phyloP scores from a whole-genome alignment of 257 asterid species.

The Solanum rostratum region DNA sequence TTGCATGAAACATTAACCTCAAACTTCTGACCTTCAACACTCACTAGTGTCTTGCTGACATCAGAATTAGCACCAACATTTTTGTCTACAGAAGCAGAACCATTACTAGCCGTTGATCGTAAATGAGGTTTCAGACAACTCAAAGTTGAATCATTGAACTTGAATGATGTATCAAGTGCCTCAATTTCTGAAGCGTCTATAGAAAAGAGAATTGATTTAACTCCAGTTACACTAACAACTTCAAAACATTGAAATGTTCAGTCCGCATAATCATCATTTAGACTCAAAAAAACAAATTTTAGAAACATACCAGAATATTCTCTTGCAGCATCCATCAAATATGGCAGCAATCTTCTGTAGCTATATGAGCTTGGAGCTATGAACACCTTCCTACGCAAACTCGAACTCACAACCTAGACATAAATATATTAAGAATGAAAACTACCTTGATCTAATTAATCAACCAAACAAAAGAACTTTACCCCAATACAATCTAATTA shows the following conservation, averaged over 20 bases:
- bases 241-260: background rate
- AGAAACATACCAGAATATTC: constrained; percentile 35
- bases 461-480: background rate
- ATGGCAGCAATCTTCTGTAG: constrained; percentile 75
- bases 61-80: background rate
- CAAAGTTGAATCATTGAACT: constrained; percentile 10
- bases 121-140: constrained; percentile 10
- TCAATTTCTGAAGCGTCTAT: constrained; percentile 38
- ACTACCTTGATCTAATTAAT: background rate
- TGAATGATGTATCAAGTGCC: constrained; percentile 14
- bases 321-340: constrained; percentile 33
- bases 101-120: constrained; percentile 1
- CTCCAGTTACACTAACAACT: background rate
- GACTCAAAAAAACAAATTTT: background rate
- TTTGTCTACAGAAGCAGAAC: background rate
- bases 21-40: constrained; percentile 1
- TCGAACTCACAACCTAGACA: constrained; percentile 26
- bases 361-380: constrained; percentile 49
- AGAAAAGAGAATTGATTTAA: background rate
- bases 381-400: constrained; percentile 33
- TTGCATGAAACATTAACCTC: background rate
- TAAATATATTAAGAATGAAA: background rate
- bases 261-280: background rate
- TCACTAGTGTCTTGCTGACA: background rate
- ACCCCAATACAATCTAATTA: background rate